Conservation (phyloP, 1,284 basidiomycete genomes). For the Puccinia coronata region DNA sequence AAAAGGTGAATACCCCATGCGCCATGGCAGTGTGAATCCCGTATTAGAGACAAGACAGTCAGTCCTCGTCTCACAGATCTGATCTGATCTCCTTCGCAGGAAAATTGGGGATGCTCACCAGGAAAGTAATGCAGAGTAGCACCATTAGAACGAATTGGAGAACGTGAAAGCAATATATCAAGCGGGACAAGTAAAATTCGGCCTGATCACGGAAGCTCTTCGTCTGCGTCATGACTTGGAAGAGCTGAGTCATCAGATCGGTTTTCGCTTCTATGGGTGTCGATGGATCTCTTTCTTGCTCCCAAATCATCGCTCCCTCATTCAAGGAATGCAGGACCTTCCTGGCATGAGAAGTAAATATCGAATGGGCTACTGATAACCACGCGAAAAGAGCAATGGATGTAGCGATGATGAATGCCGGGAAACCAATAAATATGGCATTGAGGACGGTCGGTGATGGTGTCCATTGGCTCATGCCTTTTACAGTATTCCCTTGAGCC, state of each 20-base stretch:
- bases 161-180: background rate
- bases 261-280: background rate
- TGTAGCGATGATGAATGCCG: background rate
- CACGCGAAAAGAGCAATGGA: background rate
- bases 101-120: background rate
- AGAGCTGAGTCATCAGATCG: background rate
- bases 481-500: background rate
- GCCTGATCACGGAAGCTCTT: background rate
- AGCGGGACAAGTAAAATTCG: too few species aligned
- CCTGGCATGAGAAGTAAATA: background rate
- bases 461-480: background rate
- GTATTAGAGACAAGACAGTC: background rate
- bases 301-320: background rate
- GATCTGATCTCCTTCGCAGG: background rate
- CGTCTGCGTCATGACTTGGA: background rate
- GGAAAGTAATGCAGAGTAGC: background rate
- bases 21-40: background rate
- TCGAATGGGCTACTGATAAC: background rate
- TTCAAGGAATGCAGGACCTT: background rate
- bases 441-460: slow-evolving; percentile 15
- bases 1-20: background rate
- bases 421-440: background rate
- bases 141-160: background rate
- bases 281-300: background rate
- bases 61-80: background rate